Conservation (phyloP, 2,329 filamentous ascomycete genomes). For the Sporothrix luriei region DNA sequence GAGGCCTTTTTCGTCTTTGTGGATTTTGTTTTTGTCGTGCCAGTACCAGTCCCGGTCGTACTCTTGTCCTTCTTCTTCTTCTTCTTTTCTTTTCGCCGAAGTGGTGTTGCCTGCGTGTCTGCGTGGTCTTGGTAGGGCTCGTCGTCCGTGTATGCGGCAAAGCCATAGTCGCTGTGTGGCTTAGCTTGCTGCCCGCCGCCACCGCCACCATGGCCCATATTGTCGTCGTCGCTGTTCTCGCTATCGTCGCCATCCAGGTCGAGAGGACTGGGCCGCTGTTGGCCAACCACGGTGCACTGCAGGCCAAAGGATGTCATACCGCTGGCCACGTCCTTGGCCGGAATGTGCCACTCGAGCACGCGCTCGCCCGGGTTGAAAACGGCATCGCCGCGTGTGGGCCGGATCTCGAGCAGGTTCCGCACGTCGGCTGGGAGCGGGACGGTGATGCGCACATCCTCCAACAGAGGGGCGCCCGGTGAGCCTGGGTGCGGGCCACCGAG, state of each 20-base stretch:
- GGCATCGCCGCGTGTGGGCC: constrained; percentile 80
- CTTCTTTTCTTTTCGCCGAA: constrained; percentile 43
- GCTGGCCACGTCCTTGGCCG: constrained; percentile 71
- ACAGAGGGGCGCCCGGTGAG: constrained; percentile 59
- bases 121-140: constrained; percentile 56
- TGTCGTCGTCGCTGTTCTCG: constrained; percentile 45
- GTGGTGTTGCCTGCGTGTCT: constrained; percentile 33
- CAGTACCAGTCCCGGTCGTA: too few species aligned
- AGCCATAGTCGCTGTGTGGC: constrained; percentile 50
- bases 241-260: constrained; percentile 52
- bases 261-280: constrained; percentile 43
- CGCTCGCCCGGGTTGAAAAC: constrained; percentile 74
- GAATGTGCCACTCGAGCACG: constrained; percentile 79
- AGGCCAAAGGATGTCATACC: constrained; percentile 71
- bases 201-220: constrained; percentile 48
- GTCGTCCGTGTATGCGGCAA: constrained; percentile 57
- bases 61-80: constrained; percentile 39
- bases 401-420: constrained; percentile 79
- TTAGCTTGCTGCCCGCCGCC: constrained; percentile 42
- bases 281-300: constrained; percentile 77
- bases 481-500: constrained; percentile 56
- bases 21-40: constrained; percentile 27
- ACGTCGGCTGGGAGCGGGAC: constrained; percentile 79
- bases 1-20: constrained; percentile 13
- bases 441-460: constrained; percentile 77